Conservation (phyloP, 2,329 filamentous ascomycete species). For the Colletotrichum chrysophilum region DNA sequence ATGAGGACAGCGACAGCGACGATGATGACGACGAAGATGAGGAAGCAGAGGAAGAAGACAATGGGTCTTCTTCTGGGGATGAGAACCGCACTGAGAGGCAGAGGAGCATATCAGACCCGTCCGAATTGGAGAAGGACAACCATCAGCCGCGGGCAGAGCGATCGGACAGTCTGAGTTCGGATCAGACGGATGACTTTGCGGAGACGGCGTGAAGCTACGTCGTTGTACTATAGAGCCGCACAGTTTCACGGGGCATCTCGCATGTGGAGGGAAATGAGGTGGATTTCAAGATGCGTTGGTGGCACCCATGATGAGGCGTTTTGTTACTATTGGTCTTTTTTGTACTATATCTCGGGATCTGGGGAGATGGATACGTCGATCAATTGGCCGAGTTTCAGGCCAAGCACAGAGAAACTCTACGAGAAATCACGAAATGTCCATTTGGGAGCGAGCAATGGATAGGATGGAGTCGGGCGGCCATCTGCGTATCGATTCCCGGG, state of each 20-base stretch:
- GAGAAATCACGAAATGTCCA: neutral
- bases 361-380: slow-evolving; percentile 12
- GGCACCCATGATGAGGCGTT: slow-evolving; percentile 12
- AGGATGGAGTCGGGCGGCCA: slow-evolving; percentile 11
- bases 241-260: neutral
- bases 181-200: neutral
- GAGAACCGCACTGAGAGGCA: slow-evolving; percentile 63
- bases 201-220: neutral
- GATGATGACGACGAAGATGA: slow-evolving; percentile 54
- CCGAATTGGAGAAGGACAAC: slow-evolving; percentile 9
- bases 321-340: slow-evolving; percentile 6
- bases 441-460: slow-evolving; percentile 12
- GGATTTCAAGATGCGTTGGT: neutral
- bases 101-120: slow-evolving; percentile 52
- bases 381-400: neutral
- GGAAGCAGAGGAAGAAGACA: slow-evolving; percentile 55
- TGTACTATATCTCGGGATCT: slow-evolving; percentile 20
- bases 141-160: neutral
- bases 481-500: slow-evolving; percentile 12
- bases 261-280: neutral
- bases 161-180: slow-evolving; percentile 9
- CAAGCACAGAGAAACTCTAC: neutral
- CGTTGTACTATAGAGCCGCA: neutral
- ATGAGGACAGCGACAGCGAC: slow-evolving; percentile 71
- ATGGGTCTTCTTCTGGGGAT: slow-evolving; percentile 45